Evolutionary conservation across 2,329 filamentous ascomycete species (phyloP).

Genomic region (Colletotrichum sp.): DNA sequence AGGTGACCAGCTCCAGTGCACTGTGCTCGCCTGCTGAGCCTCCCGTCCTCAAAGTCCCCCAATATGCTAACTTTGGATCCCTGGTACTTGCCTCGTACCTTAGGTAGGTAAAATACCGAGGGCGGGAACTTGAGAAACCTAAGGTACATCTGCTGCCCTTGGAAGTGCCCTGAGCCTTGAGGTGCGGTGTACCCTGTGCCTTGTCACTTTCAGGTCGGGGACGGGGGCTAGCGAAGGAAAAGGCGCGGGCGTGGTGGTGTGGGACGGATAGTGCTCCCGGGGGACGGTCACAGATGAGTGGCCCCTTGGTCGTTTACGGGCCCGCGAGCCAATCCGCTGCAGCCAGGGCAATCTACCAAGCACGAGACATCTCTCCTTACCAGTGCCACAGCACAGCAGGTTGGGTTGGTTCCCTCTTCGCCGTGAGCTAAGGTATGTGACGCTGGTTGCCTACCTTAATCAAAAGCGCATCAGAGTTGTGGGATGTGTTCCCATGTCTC

Average conservation of each 20-base stretch:
- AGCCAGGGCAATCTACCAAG: not conserved
- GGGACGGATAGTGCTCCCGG: constrained; percentile 21
- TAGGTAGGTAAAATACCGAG: not conserved
- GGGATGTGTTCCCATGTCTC: not conserved
- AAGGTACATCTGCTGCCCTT: not conserved
- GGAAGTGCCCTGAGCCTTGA: not conserved
- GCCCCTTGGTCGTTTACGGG: constrained; percentile 1
- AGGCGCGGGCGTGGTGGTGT: constrained; percentile 27
- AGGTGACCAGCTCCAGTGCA: not conserved
- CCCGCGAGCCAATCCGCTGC: constrained; percentile 2
- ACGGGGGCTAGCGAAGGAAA: constrained; percentile 28
- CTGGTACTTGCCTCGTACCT: not conserved
- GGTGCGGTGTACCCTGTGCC: constrained; percentile 26
- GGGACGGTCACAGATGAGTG: constrained; percentile 17
- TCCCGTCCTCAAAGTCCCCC: not conserved
- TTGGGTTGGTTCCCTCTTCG: not conserved
- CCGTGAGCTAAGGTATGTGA: not conserved
- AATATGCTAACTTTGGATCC: not conserved
- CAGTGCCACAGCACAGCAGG: not conserved
- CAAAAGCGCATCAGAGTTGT: not conserved
- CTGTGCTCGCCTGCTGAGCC: not conserved
- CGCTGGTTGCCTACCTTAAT: not conserved
- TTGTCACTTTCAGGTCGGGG: constrained; percentile 31
- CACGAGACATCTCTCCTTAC: constrained; percentile 1
- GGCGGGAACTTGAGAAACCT: not conserved